Conservation (phyloP, 257 asterid species). For the Gentiana dahurica region DNA sequence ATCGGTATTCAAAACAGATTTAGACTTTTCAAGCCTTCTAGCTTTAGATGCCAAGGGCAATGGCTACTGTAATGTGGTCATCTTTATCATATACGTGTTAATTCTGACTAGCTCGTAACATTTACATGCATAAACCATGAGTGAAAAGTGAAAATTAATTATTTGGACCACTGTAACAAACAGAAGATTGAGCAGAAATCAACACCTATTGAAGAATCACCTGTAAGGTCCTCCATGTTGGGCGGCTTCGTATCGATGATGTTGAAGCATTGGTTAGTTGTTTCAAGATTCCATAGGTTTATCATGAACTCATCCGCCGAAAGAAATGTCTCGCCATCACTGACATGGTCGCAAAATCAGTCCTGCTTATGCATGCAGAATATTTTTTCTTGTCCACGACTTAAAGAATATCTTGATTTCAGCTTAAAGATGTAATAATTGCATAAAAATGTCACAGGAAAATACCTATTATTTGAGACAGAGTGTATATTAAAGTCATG, state of each 20-base stretch:
- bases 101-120: no score
- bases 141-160: no score
- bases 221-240: slow-evolving; percentile 71
- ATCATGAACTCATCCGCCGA: slow-evolving; percentile 79
- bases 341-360: slow-evolving; percentile 16
- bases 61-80: no score
- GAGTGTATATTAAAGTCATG: slow-evolving; percentile 71
- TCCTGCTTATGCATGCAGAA: not conserved
- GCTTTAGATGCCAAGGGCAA: no score
- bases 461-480: slow-evolving; percentile 60
- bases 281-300: slow-evolving; percentile 76
- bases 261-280: slow-evolving; percentile 64
- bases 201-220: slow-evolving; percentile 11
- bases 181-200: not conserved
- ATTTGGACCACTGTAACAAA: no score
- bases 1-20: no score
- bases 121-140: no score
- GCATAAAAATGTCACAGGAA: slow-evolving; percentile 1
- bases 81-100: no score
- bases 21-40: no score
- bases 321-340: slow-evolving; percentile 81
- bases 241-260: slow-evolving; percentile 67
- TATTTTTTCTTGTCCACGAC: not conserved
- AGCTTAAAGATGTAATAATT: not conserved
- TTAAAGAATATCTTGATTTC: not conserved